These are phyloP conservation scores for Hymenochaete sp. DNA, from an alignment of 1,284 basidiomycete genomes.

Conservation along the genomic window DNA sequence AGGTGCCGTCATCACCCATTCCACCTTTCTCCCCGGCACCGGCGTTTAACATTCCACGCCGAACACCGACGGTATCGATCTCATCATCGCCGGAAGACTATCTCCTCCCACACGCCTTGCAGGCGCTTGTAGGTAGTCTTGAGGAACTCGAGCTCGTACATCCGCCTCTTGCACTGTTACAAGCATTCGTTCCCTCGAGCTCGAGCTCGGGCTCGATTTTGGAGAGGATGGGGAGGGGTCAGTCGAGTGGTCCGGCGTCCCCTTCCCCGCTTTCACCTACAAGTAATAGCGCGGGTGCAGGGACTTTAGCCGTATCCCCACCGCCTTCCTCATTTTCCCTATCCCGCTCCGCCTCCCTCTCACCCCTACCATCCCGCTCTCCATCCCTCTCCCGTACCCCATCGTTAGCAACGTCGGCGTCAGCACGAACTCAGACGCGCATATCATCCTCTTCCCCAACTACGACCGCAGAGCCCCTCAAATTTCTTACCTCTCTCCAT, in stretches of 20 bases:
- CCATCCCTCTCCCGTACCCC: slow-evolving; percentile 1
- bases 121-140: slow-evolving; percentile 5
- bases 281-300: not conserved
- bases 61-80: slow-evolving; percentile 13
- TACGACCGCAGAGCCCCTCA: no score
- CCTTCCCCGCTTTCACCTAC: no score
- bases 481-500: slow-evolving; percentile 6
- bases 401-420: not conserved
- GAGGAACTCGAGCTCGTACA: slow-evolving; percentile 5
- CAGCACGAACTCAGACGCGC: not conserved
- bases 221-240: no score
- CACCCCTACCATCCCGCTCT: slow-evolving; percentile 4
- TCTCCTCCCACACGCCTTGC: slow-evolving; percentile 12
- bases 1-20: slow-evolving; percentile 3
- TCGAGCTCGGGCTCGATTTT: no score
- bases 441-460: not conserved
- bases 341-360: slow-evolving; percentile 4
- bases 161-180: slow-evolving; percentile 5
- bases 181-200: no score
- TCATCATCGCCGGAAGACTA: slow-evolving; percentile 13
- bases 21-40: slow-evolving; percentile 5
- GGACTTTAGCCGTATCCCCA: not conserved
- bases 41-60: slow-evolving; percentile 12
- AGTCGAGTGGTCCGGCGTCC: no score
- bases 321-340: no score